Base-by-base conservation (phyloP, 208 protist genomes). In the Leishmania aethiopica region DNA sequence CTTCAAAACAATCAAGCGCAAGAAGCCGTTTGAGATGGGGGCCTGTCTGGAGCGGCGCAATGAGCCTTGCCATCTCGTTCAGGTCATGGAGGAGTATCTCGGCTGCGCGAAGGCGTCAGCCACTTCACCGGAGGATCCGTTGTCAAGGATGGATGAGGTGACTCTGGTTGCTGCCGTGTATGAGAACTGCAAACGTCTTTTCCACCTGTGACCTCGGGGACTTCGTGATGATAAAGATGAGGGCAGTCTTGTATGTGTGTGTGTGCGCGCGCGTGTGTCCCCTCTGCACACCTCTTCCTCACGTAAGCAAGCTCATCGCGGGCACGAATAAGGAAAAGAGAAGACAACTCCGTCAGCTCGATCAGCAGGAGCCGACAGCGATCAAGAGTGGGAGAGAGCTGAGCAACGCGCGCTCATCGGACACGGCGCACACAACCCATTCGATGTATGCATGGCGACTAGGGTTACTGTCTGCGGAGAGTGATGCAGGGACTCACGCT, bases 1-100 rank as follows among this genome's bases (percentile, higher is more conserved):
- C 28, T 95, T 94, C 80, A 67, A 59, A 25, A 93, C 90, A 10
- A 87, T 86, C 57, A 89, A 92, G 72, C 91, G 94, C 35, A 91
- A 88, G 42, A 89, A 93, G 66, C 84, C 91, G 5, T 97, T 93
- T 77, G 90, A 90, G 71, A 76, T 79, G 1, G 90, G 87, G 0
- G 85, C 84, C 57, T 96, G 91, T 69, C 71, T 98, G 59, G 95
- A 99, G 88, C 85, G 95, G n/a, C 90, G 98, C 42, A 98, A 96
- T 79, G 97, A 99, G 81, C 98, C 98, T 2, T 98, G 93, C 78
- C 92, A 96, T 66, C 74, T 96, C 40, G 87, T 95, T 17, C 94
- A 97, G 79, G 89, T 97, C 19, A 55, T 96, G 28, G 92, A 97
- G 83, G 89, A 80, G 40, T 96, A 92, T 75, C 25, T 92, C 59